Evolutionary conservation across 805 yeast genomes (phyloP).

Genomic region (Scheffersomyces ergatensis): DNA sequence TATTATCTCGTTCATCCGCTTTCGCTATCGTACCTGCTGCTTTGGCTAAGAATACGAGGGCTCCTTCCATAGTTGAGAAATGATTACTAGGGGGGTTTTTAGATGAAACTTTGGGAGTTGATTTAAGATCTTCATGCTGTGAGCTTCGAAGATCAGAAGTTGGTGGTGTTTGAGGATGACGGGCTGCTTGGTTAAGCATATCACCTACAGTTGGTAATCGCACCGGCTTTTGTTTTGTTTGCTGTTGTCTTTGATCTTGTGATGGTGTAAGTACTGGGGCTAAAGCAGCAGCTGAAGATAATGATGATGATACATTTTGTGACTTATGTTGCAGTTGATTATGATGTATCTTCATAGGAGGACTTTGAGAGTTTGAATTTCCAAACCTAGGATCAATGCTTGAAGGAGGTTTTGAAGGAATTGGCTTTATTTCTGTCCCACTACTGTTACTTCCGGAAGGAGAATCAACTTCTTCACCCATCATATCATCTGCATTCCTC

Average conservation of each 20-base stretch:
- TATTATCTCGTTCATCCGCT: constrained; percentile 63
- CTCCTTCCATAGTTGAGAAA: constrained; percentile 51
- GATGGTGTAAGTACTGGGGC: neutral
- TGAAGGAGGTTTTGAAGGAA: neutral
- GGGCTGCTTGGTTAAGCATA: neutral
- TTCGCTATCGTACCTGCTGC: constrained; percentile 77
- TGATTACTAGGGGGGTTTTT: constrained; percentile 15
- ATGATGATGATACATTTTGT: neutral
- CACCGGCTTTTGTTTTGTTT: neutral
- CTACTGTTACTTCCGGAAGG: neutral
- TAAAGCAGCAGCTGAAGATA: too few relatives aligned
- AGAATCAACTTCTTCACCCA: neutral
- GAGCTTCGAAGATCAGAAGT: neutral
- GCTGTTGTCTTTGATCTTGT: neutral
- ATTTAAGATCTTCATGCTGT: neutral
- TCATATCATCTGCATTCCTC: constrained; percentile 23
- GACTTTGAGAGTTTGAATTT: too few relatives aligned
- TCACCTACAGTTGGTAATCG: neutral
- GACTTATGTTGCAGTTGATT: neutral
- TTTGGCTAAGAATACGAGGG: constrained; percentile 69
- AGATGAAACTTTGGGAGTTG: neutral
- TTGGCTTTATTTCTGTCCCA: neutral
- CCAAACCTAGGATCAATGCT: neutral
- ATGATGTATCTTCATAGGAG: too few relatives aligned
- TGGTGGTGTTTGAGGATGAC: neutral